Conservation (phyloP, 208 protist genomes). For the Crithidia fasciculata region DNA sequence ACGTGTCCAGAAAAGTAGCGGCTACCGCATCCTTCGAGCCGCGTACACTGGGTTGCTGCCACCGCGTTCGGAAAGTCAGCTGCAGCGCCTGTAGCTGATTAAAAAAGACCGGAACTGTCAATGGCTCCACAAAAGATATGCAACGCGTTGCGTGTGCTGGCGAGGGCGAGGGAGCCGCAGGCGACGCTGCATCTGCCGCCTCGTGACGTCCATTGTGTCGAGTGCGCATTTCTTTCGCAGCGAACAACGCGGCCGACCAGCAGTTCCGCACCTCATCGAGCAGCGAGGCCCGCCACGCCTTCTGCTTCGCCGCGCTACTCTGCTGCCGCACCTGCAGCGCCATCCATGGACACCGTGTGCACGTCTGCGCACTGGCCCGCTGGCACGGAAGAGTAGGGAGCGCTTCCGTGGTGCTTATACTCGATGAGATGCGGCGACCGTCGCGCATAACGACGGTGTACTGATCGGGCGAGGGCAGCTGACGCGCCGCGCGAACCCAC, state of each 20-base stretch:
- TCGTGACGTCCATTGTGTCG: not conserved
- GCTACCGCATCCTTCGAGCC: not conserved
- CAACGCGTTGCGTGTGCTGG: constrained; percentile 4
- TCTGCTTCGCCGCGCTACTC: constrained; percentile 23
- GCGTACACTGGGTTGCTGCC: not conserved
- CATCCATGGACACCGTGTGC: constrained; percentile 83
- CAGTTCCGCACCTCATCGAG: constrained; percentile 19
- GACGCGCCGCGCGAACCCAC: constrained; percentile 23
- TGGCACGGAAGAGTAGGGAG: constrained; percentile 40
- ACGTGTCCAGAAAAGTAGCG: not conserved
- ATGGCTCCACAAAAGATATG: constrained; percentile 50
- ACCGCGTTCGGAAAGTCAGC: constrained; percentile 36
- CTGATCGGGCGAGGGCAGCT: constrained; percentile 25
- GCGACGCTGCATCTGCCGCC: not conserved
- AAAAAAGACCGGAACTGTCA: constrained; percentile 33
- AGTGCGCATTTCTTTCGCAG: not conserved
- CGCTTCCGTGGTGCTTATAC: not conserved
- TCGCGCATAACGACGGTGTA: constrained; percentile 26
- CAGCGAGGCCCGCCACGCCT: constrained; percentile 41
- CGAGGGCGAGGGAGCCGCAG: not conserved
- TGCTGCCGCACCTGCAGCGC: constrained; percentile 19
- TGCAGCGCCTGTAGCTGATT: constrained; percentile 61
- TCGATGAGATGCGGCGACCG: constrained; percentile 4
- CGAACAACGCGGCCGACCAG: not conserved
- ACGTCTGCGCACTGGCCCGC: constrained; percentile 34